Percentiles rank a stretch among this genome's conserved stretches.
phyloP scores from a whole-genome alignment of 2,329 filamentous ascomycete genomes.

The Stemphylium lycopersici region DNA sequence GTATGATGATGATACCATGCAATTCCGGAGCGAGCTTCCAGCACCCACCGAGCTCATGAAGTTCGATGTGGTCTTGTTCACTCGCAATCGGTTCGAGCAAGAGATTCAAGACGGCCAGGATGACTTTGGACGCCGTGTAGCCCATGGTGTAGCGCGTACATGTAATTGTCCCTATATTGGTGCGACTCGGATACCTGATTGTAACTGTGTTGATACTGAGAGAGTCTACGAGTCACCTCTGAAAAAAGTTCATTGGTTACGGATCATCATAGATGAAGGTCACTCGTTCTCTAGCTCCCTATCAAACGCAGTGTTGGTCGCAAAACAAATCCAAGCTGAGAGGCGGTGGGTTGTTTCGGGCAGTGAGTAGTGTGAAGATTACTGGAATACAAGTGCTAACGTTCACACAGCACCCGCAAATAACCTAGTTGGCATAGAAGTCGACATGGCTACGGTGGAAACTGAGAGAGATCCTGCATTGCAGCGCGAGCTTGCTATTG shows the following conservation, averaged over 20 bases:
- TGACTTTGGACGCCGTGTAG: slow-evolving; percentile 49
- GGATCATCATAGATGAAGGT: slow-evolving; percentile 91
- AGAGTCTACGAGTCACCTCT: slow-evolving; percentile 65
- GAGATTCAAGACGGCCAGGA: slow-evolving; percentile 63
- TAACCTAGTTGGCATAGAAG: slow-evolving; percentile 77
- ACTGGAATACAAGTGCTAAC: background rate
- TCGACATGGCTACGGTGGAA: slow-evolving; percentile 55
- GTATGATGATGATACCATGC: slow-evolving; percentile 24
- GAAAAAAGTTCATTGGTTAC: slow-evolving; percentile 77
- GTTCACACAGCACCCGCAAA: slow-evolving; percentile 68
- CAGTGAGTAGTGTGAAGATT: slow-evolving; percentile 49
- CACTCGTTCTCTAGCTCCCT: slow-evolving; percentile 77
- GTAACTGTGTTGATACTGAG: slow-evolving; percentile 51
- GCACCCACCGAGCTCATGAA: slow-evolving; percentile 62
- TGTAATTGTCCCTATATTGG: slow-evolving; percentile 53
- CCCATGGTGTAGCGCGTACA: slow-evolving; percentile 27
- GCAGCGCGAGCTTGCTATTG: slow-evolving; percentile 43
- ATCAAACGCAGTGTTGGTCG: slow-evolving; percentile 63
- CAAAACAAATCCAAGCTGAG: slow-evolving; percentile 64
- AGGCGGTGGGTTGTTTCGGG: slow-evolving; percentile 89
- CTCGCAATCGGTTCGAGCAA: slow-evolving; percentile 73
- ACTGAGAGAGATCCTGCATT: slow-evolving; percentile 34
- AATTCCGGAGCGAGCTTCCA: slow-evolving; percentile 61
- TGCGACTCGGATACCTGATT: slow-evolving; percentile 51
- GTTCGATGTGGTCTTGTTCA: slow-evolving; percentile 81